These are phyloP conservation scores for Sclerotinia borealis DNA, from an alignment of 2,329 filamentous ascomycete species.

Conservation along the genomic window DNA sequence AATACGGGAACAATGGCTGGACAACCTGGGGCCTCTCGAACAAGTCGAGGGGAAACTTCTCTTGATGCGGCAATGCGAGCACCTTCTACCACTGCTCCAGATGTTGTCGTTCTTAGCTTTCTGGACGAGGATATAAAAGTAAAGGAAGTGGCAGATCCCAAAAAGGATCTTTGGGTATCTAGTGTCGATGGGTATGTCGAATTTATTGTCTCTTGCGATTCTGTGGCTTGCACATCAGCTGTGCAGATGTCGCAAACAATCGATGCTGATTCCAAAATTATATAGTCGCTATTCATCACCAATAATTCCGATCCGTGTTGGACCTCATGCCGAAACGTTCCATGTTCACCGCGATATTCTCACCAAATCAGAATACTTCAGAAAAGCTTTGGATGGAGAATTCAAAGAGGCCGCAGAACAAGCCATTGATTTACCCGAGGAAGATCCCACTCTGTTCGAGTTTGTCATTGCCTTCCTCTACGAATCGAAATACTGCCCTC, in stretches of 20 bases:
- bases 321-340: conserved; percentile 41
- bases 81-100: conserved; percentile 35
- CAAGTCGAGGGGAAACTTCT: conserved; percentile 22
- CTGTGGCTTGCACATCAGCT: background rate
- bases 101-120: conserved; percentile 37
- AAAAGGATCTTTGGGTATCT: conserved; percentile 44
- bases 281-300: conserved; percentile 40
- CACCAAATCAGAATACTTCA: conserved; percentile 43
- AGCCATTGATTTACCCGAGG: conserved; percentile 44
- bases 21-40: background rate
- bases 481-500: conserved; percentile 42
- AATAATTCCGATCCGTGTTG: conserved; percentile 42
- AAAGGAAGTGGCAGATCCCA: conserved; percentile 35
- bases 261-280: background rate
- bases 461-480: conserved; percentile 47
- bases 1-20: background rate
- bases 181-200: conserved; percentile 42
- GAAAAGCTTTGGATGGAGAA: conserved; percentile 42
- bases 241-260: background rate
- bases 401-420: conserved; percentile 43
- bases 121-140: conserved; percentile 30
- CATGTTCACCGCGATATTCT: conserved; percentile 44
- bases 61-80: conserved; percentile 38
- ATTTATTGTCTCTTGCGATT: background rate
- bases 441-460: conserved; percentile 46